These are phyloP conservation scores for Dentiscutata heterogama DNA, from an alignment of 371 early-diverging fungal species.

Conservation along the genomic window DNA sequence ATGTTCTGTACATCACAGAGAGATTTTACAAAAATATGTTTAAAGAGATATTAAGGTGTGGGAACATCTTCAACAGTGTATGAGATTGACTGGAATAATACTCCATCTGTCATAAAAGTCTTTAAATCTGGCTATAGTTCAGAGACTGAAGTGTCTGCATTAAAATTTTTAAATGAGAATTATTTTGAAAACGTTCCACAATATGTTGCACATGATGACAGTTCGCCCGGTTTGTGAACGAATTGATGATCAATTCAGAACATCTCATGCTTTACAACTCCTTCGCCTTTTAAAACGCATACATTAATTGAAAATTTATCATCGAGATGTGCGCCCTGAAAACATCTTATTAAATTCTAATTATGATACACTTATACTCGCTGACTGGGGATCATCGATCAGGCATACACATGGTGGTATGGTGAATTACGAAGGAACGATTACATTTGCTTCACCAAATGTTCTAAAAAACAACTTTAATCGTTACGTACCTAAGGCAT, in stretches of 20 bases:
- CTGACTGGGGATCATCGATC: slow-evolving; percentile 28
- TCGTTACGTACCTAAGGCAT: slow-evolving; percentile 12
- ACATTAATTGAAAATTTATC: neutral
- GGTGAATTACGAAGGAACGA: slow-evolving; percentile 7
- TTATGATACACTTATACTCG: slow-evolving; percentile 9
- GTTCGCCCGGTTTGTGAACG: neutral
- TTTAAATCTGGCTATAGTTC: neutral
- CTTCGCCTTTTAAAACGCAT: neutral
- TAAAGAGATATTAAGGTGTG: neutral
- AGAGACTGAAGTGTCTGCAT: neutral
- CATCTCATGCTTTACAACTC: slow-evolving; percentile 19
- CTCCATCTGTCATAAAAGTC: too few relatives aligned
- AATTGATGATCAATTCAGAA: neutral
- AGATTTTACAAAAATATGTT: neutral
- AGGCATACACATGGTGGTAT: neutral
- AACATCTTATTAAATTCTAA: too few relatives aligned
- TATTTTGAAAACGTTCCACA: neutral
- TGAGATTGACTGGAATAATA: too few relatives aligned
- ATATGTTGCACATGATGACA: slow-evolving; percentile 7
- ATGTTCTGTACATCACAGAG: too few relatives aligned
- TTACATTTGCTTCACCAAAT: slow-evolving; percentile 6
- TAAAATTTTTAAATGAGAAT: neutral
- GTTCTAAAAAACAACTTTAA: neutral
- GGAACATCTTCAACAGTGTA: too few relatives aligned
- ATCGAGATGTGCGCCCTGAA: too few relatives aligned